These are phyloP conservation scores for Diaporthe nobilis DNA, from an alignment of 2,329 filamentous ascomycete species.

Conservation along the genomic window DNA sequence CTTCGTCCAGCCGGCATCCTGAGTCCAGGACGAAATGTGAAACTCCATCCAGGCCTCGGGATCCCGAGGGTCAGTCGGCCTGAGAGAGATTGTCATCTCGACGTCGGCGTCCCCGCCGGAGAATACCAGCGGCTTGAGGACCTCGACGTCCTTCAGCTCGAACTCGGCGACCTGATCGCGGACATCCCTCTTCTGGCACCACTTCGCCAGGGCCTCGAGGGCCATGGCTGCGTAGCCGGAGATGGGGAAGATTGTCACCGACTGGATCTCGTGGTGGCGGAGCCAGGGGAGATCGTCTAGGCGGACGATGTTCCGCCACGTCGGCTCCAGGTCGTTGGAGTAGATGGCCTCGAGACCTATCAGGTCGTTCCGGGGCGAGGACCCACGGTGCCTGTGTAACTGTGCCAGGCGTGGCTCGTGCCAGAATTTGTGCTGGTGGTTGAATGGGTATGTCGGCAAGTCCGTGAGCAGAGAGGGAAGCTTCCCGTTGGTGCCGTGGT, in stretches of 20 bases:
- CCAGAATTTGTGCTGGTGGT: conserved; percentile 60
- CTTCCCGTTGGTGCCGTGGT: conserved; percentile 38
- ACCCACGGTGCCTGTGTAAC: conserved; percentile 55
- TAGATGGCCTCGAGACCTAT: conserved; percentile 61
- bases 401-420: conserved; percentile 49
- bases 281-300: conserved; percentile 69
- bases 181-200: conserved; percentile 44
- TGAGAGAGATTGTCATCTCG: conserved; percentile 65
- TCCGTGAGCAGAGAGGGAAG: conserved; percentile 53
- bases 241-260: conserved; percentile 68
- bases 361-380: conserved; percentile 59
- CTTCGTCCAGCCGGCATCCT: conserved; percentile 68
- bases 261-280: conserved; percentile 71
- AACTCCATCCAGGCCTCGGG: conserved; percentile 69
- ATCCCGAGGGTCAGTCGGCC: conserved; percentile 57
- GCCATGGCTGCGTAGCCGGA: conserved; percentile 68
- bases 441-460: conserved; percentile 63
- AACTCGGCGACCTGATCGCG: conserved; percentile 54
- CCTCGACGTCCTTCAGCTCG: conserved; percentile 62
- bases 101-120: conserved; percentile 44
- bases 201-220: conserved; percentile 61
- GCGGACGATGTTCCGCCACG: conserved; percentile 64
- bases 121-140: conserved; percentile 62
- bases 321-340: conserved; percentile 61
- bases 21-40: conserved; percentile 67